Evolutionary conservation across 352 stramenopile genomes (phyloP).

Genomic region (Phytophthora sp.): DNA sequence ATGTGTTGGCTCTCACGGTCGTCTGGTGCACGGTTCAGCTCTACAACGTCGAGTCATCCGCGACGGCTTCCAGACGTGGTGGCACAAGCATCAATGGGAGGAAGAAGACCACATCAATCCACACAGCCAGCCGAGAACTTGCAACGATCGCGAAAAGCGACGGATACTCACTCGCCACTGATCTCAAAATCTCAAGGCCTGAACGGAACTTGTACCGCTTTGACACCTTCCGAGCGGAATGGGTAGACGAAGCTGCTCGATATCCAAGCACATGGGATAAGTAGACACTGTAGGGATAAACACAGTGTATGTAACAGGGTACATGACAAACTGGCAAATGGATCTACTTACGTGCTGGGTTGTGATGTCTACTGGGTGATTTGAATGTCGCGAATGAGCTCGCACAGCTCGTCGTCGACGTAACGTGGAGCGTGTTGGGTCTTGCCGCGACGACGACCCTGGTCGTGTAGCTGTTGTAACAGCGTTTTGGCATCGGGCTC

Average conservation of each 20-base stretch:
- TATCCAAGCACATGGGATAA: constrained; percentile 63
- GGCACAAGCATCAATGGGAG: constrained; percentile 34
- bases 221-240: constrained; percentile 77
- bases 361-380: constrained; percentile 40
- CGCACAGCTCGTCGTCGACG: constrained; percentile 54
- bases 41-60: constrained; percentile 54
- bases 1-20: constrained; percentile 68
- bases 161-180: constrained; percentile 41
- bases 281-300: constrained; percentile 17
- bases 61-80: constrained; percentile 25
- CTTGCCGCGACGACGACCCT: constrained; percentile 42
- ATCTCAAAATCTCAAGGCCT: constrained; percentile 72
- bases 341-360: constrained; percentile 29
- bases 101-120: constrained; percentile 28
- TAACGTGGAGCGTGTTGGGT: constrained; percentile 35
- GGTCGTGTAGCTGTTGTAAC: constrained; percentile 46
- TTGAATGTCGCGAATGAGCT: constrained; percentile 62
- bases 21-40: constrained; percentile 83
- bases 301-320: constrained; percentile 2
- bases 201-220: constrained; percentile 76
- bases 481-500: constrained; percentile 36
- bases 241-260: constrained; percentile 72
- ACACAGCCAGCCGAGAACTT: constrained; percentile 32
- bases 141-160: constrained; percentile 37
- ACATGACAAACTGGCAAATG: constrained; percentile 15